Conservation (phyloP, 2,329 filamentous ascomycete species). For the Diaporthe aspalathi region DNA sequence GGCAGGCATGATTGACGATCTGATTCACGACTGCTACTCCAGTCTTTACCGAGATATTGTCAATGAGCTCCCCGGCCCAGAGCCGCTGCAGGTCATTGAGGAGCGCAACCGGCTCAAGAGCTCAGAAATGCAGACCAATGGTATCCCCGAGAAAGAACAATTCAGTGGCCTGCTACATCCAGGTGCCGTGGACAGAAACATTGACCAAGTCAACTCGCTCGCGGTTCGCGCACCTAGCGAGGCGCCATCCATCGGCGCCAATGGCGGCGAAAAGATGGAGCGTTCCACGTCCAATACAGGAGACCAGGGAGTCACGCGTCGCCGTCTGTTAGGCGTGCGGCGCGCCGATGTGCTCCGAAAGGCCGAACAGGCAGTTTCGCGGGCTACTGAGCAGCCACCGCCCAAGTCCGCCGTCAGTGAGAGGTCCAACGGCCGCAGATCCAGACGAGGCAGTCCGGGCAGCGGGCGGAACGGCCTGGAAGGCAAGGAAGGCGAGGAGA, state of each 20-base stretch:
- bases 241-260: slow-evolving; percentile 40
- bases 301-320: slow-evolving; percentile 51
- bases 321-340: slow-evolving; percentile 59
- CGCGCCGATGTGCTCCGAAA: slow-evolving; percentile 70
- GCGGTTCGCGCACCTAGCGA: slow-evolving; percentile 35
- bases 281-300: slow-evolving; percentile 50
- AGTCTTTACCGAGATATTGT: slow-evolving; percentile 77
- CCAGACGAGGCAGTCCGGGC: slow-evolving; percentile 62
- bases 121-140: slow-evolving; percentile 51
- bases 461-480: slow-evolving; percentile 52
- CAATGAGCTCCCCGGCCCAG: slow-evolving; percentile 65
- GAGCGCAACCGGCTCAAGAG: slow-evolving; percentile 54
- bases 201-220: slow-evolving; percentile 4
- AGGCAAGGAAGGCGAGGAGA: slow-evolving; percentile 51
- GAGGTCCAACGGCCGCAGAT: slow-evolving; percentile 52
- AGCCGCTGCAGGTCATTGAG: slow-evolving; percentile 59
- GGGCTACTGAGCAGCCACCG: slow-evolving; percentile 58
- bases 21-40: slow-evolving; percentile 92
- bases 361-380: slow-evolving; percentile 68
- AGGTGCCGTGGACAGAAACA: slow-evolving; percentile 39
- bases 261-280: slow-evolving; percentile 51
- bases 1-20: slow-evolving; percentile 84
- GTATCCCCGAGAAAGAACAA: slow-evolving; percentile 46
- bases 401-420: slow-evolving; percentile 52
- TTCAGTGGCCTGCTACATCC: slow-evolving; percentile 42